Percentiles rank a stretch among this genome's conserved stretches.
phyloP scores from a whole-genome alignment of 331 rosid genomes.

The Quercus lobata region DNA sequence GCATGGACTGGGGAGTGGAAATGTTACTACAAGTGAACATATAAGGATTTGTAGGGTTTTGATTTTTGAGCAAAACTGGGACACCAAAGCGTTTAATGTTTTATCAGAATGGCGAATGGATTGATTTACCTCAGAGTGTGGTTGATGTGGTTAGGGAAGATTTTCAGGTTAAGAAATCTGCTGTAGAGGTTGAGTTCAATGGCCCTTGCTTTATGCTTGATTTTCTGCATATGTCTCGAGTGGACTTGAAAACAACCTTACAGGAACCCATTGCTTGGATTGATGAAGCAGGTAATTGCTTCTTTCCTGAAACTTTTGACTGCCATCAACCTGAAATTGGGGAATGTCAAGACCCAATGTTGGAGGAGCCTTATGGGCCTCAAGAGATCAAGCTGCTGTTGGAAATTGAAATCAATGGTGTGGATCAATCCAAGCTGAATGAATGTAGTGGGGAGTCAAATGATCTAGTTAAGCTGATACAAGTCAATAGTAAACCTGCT shows the following conservation, averaged over 20 bases:
- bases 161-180: constrained; percentile 51
- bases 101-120: constrained; percentile 59
- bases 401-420: constrained; percentile 65
- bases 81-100: constrained; percentile 63
- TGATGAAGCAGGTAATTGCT: constrained; percentile 68
- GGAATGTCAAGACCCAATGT: constrained; percentile 7
- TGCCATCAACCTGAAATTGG: constrained; percentile 16
- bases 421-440: constrained; percentile 31
- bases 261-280: constrained; percentile 80
- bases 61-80: constrained; percentile 31
- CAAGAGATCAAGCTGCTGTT: constrained; percentile 56
- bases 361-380: constrained; percentile 33
- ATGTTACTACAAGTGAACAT: no score
- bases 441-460: constrained; percentile 77
- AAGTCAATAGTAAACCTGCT: constrained; percentile 33
- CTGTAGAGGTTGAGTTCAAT: constrained; percentile 55
- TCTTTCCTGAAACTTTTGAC: constrained; percentile 65
- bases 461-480: constrained; percentile 28
- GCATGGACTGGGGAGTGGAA: no score
- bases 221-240: constrained; percentile 64
- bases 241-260: constrained; percentile 59
- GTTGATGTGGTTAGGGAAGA: constrained; percentile 53
- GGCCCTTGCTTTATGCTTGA: constrained; percentile 49
- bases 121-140: constrained; percentile 48
- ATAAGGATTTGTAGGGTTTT: no score